Base-by-base conservation (phyloP, 306 rosid genomes). In the Lagenaria siceraria region DNA sequence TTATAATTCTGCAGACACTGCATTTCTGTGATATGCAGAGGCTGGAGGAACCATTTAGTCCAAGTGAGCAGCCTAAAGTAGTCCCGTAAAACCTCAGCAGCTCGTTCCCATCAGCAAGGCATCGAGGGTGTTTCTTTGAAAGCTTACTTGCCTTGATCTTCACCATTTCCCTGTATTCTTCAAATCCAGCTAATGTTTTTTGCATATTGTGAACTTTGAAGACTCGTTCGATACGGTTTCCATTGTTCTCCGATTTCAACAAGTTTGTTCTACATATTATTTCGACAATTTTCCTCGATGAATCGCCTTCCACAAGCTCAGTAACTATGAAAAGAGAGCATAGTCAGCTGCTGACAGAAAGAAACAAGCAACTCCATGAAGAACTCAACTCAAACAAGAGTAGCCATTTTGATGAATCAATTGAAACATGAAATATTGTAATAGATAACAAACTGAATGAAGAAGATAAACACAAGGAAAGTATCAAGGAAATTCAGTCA, bases 181-280 rank as follows among this genome's bases (percentile, higher is more conserved):
- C 99, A 15, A 95, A 95, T 74, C 91, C 60, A 31, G 97, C 93
- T n/a, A 92, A 82, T 24, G 97, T 92, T 68, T 81, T 92, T 61
- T 95, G 99, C 99, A 92, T 95, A 86, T 95, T 95, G 82, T 95
- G 99, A 4, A 95, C 99, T 78, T 95, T 95, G 65, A 92, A 78
- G 27, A 92, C 97, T 80, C 97, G 85, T 77, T 93, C 97, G 62
- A 92, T 92, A 75, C 94, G 49, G 4, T 93, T 86, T 74, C 88
- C 81, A 42, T 86, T 88, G 81, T 87, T 90, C 77, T 90, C 97
- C 3, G 97, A 89, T 74, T 92, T 90, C 51, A 85, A 80, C 92
- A 90, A 90, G 86, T 92, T 90, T 1, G 96, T 86, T 81, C 90
- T 86, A 92, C 97, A 92, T 80, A 90, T 92, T 79, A 92, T 92